Evolutionary conservation across 176 grass and related monocot genomes (phyloP), one percentile per base, ranked within the genome.

Genomic region (Tillandsia leiboldiana): DNA sequence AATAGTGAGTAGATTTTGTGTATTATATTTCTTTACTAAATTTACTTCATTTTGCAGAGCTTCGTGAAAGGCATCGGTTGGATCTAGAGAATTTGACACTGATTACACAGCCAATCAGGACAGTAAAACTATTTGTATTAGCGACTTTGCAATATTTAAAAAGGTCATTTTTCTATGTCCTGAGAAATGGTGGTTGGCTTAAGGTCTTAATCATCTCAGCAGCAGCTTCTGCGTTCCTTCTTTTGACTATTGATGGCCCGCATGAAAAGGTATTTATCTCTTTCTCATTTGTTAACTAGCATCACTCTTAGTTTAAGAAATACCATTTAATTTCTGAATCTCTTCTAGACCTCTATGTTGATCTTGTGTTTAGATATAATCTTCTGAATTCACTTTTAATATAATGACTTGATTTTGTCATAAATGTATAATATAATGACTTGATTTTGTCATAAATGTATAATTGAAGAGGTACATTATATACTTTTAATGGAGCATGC

Each of bases 31-130:
- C 9, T 69, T 1, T 77, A 18, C 54, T 3, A 64, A 10, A 67
- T 64, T 65, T 20, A 68, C 29, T 74, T 72, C 71, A 47, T 78
- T 61, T 65, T 78, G 73, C 89, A 90, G 94, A 90, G 47, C 82
- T 93, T 72, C 74, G 14, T 26, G 49, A 53, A 72, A 93, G 87
- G 73, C 89, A 99, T 78, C 83, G 63, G 29, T 5, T 64, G 7
- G 89, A 99, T 59, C 68, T 89, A 29, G 66, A 93, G 72, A 78
- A 75, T 33, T 71, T 99, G 69, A 88, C 94, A 26, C 72, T 99
- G 65, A 71, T 79, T 70, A 88, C 84, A 10, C 74, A 75, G 51
- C 94, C 94, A 71, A 70, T 86, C 75, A 93, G 72, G 79, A 99
- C 82, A 53, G 54, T 85, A 20, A 26, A 54, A 63, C 82, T 90